Percentiles rank a stretch among this genome's conserved stretches.
Evolutionary conservation across 257 asterid species (phyloP).

Genomic region (Mentha longifolia): DNA sequence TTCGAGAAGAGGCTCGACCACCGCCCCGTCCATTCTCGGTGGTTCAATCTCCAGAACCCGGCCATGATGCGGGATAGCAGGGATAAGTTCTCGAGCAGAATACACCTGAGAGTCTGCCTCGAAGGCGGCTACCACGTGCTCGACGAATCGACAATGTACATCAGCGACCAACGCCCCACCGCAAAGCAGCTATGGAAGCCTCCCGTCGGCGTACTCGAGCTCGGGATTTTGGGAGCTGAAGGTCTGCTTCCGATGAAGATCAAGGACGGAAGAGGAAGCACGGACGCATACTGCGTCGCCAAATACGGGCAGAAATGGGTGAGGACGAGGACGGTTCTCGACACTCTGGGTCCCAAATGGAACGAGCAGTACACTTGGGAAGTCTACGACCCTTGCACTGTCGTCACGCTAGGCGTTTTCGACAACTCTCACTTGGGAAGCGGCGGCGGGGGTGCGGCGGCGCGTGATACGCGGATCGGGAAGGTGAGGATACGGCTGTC

Average conservation of each 20-base stretch:
- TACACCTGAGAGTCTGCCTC: slow-evolving; percentile 70
- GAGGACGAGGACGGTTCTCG: slow-evolving; percentile 68
- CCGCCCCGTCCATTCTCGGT: slow-evolving; percentile 63
- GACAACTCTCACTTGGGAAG: slow-evolving; percentile 63
- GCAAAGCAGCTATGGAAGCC: slow-evolving; percentile 88
- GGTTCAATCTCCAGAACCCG: slow-evolving; percentile 84
- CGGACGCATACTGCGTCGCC: slow-evolving; percentile 83
- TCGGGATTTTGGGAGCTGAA: slow-evolving; percentile 69
- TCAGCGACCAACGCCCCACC: slow-evolving; percentile 75
- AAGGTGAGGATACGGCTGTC: slow-evolving; percentile 75
- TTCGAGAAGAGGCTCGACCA: slow-evolving; percentile 82
- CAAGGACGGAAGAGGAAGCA: slow-evolving; percentile 66
- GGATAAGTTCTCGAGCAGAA: slow-evolving; percentile 67
- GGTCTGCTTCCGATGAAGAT: slow-evolving; percentile 83
- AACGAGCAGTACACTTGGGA: slow-evolving; percentile 88
- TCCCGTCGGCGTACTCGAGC: slow-evolving; percentile 67
- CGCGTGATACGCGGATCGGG: slow-evolving; percentile 61
- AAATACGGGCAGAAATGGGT: slow-evolving; percentile 86
- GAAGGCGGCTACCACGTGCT: slow-evolving; percentile 87
- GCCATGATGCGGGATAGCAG: slow-evolving; percentile 53
- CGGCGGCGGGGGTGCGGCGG: no score
- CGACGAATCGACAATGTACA: slow-evolving; percentile 72
- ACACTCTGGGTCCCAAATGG: slow-evolving; percentile 66
- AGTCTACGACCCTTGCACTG: slow-evolving; percentile 83
- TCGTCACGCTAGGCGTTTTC: slow-evolving; percentile 69